phyloP scores from a whole-genome alignment of 441 rosid genomes.

The Erysimum pusillum region DNA sequence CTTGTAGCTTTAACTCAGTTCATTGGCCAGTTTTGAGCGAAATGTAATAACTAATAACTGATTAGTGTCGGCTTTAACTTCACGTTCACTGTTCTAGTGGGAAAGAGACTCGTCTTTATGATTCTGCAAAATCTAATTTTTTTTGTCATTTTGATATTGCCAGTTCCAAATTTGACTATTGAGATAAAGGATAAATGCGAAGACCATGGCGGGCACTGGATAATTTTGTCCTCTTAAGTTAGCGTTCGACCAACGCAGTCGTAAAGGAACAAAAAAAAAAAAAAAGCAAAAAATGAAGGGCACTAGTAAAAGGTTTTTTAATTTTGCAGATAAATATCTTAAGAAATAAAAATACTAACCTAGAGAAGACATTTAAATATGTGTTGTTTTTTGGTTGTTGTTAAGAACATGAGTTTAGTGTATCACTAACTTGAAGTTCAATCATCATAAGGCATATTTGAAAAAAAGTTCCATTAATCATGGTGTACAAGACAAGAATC shows the following conservation, averaged over 20 bases:
- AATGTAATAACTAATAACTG: constrained; percentile 19
- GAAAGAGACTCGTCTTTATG: constrained; percentile 8
- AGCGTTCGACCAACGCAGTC: constrained; percentile 45
- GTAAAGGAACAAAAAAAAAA: constrained; percentile 15
- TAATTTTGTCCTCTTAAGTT: constrained; percentile 5
- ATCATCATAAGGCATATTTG: no score
- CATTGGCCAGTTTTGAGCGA: constrained; percentile 26
- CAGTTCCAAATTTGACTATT: not conserved
- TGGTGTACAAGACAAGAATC: not conserved
- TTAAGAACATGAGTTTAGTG: no score
- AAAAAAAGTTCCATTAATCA: not conserved
- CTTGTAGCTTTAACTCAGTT: constrained; percentile 22
- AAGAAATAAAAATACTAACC: no score
- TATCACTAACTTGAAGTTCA: no score
- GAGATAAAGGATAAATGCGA: not conserved
- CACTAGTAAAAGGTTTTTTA: not conserved
- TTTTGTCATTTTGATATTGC: constrained; percentile 25
- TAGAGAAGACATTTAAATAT: no score
- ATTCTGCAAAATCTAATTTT: not conserved
- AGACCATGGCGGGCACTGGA: not conserved
- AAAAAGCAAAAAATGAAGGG: not conserved
- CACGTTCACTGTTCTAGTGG: constrained; percentile 29
- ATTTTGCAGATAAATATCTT: not conserved
- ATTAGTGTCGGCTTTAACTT: constrained; percentile 35
- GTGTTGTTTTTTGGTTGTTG: no score